Base-by-base conservation (phyloP, 2,329 filamentous ascomycete genomes). In the Colletotrichum spaethianum region DNA sequence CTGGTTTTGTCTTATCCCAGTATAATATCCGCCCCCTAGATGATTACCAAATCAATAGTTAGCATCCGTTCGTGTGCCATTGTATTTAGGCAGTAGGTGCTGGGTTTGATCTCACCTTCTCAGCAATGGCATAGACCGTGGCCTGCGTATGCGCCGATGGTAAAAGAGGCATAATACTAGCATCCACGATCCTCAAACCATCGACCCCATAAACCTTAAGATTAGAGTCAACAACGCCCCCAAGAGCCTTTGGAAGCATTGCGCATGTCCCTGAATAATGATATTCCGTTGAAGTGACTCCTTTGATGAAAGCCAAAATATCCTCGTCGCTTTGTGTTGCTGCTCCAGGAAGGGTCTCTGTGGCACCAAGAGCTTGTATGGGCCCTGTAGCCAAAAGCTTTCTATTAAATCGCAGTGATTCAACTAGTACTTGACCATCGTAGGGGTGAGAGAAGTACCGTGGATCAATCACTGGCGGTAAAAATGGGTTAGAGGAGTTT, bases 401-500 rank as follows among this genome's bases (percentile, higher is more conserved):
- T 23, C 56, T 60, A 31, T 70, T 70, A 33, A 70, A 67, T 1
- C 56, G 53, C 18, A 62, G 23, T 1, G 75, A 76, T 16, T 80
- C 78, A 5, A 67, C 57, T 0, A 70, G 46, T 1, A 70, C 56
- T 5, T 42, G 28, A 9, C 60, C 44, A 5, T 73, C 73, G 31
- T 70, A 56, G 1, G 70, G 70, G 9, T 70, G 61, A 1, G 73
- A 70, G 0, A 70, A 44, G 46, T 67, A 74, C 3, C 65, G 66
- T 3, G 73, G 73, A 6, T 74, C 53, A 8, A 73, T 63, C 0
- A 14, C n/a, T 0, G 73, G 73, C 1, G 76, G 75, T 4, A 70
- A 75, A 7, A 78, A 75, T 6, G 82, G 81, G 73, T 84, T 76
- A 0, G 75, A 75, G 0, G 78, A 75, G 75, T 82, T 79, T 46